Conservation (phyloP, 2,329 filamentous ascomycete genomes). For the Zasmidium citrigriseum region DNA sequence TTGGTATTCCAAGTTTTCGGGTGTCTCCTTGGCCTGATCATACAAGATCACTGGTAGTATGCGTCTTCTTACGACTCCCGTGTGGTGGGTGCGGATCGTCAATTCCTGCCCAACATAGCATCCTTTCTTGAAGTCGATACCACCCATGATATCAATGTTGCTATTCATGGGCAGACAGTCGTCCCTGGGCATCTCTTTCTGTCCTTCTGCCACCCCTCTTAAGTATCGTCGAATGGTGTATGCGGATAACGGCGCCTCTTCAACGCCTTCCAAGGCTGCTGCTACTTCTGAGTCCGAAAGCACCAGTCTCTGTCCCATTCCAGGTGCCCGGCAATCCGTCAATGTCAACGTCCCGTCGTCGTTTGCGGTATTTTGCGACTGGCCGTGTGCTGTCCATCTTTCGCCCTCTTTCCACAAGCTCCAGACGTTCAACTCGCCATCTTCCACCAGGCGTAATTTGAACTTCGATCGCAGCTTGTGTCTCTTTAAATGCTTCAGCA, state of each 20-base stretch:
- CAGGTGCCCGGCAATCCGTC: slow-evolving; percentile 38
- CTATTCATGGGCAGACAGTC: slow-evolving; percentile 79
- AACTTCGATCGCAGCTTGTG: slow-evolving; percentile 87
- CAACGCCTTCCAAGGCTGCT: slow-evolving; percentile 38
- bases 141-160: slow-evolving; percentile 84
- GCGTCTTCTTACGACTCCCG: slow-evolving; percentile 87
- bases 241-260: slow-evolving; percentile 42
- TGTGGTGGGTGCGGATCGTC: slow-evolving; percentile 92
- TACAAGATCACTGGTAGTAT: slow-evolving; percentile 81
- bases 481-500: slow-evolving; percentile 74
- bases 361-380: slow-evolving; percentile 8
- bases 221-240: slow-evolving; percentile 80
- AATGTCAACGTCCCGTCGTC: slow-evolving; percentile 40
- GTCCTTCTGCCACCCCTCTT: slow-evolving; percentile 81
- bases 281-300: slow-evolving; percentile 32
- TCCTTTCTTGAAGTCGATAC: slow-evolving; percentile 90
- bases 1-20: slow-evolving; percentile 52
- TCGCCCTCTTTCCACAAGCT: slow-evolving; percentile 67
- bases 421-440: slow-evolving; percentile 69
- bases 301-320: slow-evolving; percentile 37
- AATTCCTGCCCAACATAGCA: slow-evolving; percentile 97
- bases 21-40: slow-evolving; percentile 43
- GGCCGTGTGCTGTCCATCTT: slow-evolving; percentile 36
- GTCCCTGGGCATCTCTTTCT: slow-evolving; percentile 71
- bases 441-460: slow-evolving; percentile 64